Evolutionary conservation across 352 stramenopile species (phyloP), one percentile per base, ranked within the genome.

Genomic region (Globisporangium uncinulatum): DNA sequence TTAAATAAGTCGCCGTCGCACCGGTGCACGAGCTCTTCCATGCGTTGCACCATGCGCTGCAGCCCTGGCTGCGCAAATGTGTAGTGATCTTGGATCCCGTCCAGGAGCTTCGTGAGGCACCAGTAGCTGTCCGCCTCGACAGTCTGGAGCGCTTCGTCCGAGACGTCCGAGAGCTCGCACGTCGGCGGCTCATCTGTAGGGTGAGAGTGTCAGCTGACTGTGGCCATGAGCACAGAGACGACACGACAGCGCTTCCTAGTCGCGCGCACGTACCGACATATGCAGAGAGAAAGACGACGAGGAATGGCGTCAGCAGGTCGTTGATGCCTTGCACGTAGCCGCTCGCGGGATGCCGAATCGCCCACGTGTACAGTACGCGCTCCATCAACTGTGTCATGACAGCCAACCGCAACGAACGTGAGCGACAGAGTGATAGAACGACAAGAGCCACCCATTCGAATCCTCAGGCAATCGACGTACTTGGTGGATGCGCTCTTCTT

Each of bases 321-420:
- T 99, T 99, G 62, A 99, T 99, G 44, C 97, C 97, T 71, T 99
- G 96, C 34, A 99, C 98, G 74, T 99, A 99, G 51, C 92, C 94
- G 62, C 85, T 98, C 0, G 97, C 97, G 9, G 98, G 98, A 79
- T 99, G 97, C 42, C 97, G 82, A 68, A 99, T 97, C 24, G 96
- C 95, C 97, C 97, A 99, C 60, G 98, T 98, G 79, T 99, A 99
- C 24, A 99, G 76, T 31, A 99, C 80, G 19, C 97, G 79, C 60
- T 98, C 90, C 73, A 99, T 95, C 54, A 83, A 87, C 71, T 94
- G 46, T 61, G 42, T 74, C 68, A 82, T 67, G 39, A 37, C 57
- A 66, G 47, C 57, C 15, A 19, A 29, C 24, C 24, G 24, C 4
- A 29, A 29, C 24, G 24, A 29, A 29, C 24, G 24, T 29, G 24